Conservation (phyloP, 805 yeast genomes). For the Wickerhamiella cacticola region DNA sequence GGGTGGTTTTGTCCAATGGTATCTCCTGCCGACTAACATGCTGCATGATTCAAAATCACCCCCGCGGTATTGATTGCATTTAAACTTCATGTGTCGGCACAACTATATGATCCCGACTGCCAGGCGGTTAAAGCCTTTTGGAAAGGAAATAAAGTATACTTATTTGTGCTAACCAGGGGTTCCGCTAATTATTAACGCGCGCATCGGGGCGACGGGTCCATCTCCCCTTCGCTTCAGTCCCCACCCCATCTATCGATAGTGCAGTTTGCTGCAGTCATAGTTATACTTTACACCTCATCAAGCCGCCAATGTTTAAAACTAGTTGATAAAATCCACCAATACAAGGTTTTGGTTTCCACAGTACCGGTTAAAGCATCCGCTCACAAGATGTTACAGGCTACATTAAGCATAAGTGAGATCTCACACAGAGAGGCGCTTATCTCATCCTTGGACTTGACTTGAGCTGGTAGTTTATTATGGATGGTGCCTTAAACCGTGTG, state of each 20-base stretch:
- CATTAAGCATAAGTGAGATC: not conserved
- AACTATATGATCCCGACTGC: not conserved
- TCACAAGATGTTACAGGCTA: too few relatives aligned
- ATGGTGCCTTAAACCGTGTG: slow-evolving; percentile 22
- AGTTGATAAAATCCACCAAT: too few relatives aligned
- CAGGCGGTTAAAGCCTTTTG: not conserved
- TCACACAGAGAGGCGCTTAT: not conserved
- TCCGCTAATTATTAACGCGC: too few relatives aligned
- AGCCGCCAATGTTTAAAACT: too few relatives aligned
- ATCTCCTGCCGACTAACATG: not conserved
- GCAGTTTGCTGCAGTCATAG: too few relatives aligned
- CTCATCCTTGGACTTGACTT: not conserved
- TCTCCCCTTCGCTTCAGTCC: too few relatives aligned
- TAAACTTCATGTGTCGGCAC: not conserved
- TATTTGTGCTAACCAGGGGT: too few relatives aligned
- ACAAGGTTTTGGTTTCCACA: too few relatives aligned
- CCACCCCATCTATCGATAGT: too few relatives aligned
- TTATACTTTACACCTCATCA: too few relatives aligned
- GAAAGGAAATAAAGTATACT: not conserved
- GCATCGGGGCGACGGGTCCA: too few relatives aligned
- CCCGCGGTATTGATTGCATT: not conserved
- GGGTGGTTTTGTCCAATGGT: not conserved
- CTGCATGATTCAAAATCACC: not conserved
- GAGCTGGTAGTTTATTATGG: slow-evolving; percentile 1
- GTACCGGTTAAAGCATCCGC: too few relatives aligned